These are phyloP conservation scores for Penicillium polonicum DNA, from an alignment of 2,329 filamentous ascomycete species.

Conservation along the genomic window DNA sequence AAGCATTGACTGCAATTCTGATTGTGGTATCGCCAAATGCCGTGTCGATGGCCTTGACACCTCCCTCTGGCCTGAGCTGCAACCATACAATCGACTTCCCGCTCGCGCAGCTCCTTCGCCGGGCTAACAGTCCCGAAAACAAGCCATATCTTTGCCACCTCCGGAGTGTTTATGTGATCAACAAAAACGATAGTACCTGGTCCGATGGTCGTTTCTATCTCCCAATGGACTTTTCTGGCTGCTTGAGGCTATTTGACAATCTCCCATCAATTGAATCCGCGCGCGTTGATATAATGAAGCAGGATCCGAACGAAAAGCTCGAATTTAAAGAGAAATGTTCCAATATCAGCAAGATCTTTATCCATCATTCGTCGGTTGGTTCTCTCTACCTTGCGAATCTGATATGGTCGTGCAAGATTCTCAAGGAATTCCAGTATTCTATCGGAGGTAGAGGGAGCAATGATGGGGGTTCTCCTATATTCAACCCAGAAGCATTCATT, in stretches of 20 bases:
- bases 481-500: slow-evolving; percentile 21
- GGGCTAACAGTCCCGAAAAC: slow-evolving; percentile 2
- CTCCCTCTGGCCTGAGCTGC: not conserved
- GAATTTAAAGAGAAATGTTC: slow-evolving; percentile 5
- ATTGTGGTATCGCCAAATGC: slow-evolving; percentile 23
- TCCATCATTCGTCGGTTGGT: slow-evolving; percentile 14
- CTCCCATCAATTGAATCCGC: slow-evolving; percentile 24
- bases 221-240: slow-evolving; percentile 13
- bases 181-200: not conserved
- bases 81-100: slow-evolving; percentile 3
- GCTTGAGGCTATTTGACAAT: slow-evolving; percentile 10
- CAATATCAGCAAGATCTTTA: slow-evolving; percentile 17
- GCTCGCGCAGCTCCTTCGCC: slow-evolving; percentile 13
- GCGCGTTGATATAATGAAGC: slow-evolving; percentile 11
- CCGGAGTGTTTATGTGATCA: slow-evolving; percentile 15
- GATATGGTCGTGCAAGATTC: slow-evolving; percentile 15
- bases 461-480: not conserved
- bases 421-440: slow-evolving; percentile 20
- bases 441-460: slow-evolving; percentile 15
- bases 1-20: slow-evolving; percentile 21
- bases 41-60: slow-evolving; percentile 13
- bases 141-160: slow-evolving; percentile 17
- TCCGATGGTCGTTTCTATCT: slow-evolving; percentile 9
- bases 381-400: slow-evolving; percentile 10
- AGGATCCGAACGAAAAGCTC: not conserved